A percentile compares a stretch with the other conserved stretches of the same genome.
Conservation (phyloP, 352 stramenopile species). For the Globisporangium orthogonon region DNA sequence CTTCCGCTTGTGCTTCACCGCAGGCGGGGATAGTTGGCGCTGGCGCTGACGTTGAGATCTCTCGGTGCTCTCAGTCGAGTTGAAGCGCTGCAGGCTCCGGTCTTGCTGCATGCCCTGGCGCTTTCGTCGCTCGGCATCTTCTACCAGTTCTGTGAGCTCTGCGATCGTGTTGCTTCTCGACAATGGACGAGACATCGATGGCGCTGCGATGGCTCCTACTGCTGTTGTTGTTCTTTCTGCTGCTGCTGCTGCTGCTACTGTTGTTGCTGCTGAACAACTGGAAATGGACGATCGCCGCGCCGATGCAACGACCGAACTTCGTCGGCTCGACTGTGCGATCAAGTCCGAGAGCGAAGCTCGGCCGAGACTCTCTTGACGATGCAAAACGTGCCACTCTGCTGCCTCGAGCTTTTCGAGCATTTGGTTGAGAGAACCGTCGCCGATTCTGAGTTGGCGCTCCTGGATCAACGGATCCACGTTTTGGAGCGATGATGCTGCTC, state of each 20-base stretch:
- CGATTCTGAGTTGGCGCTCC: conserved; percentile 2
- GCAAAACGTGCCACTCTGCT: conserved; percentile 36
- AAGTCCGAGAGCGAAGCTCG: conserved; percentile 14
- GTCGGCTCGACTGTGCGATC: conserved; percentile 10
- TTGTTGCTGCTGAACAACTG: not conserved
- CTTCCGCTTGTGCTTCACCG: not conserved
- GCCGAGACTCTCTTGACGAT: conserved; percentile 28
- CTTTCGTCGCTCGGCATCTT: conserved; percentile 28
- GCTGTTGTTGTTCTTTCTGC: not conserved
- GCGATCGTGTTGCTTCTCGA: conserved; percentile 12
- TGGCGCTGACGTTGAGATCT: not conserved
- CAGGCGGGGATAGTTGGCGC: not conserved
- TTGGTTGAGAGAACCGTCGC: conserved; percentile 15
- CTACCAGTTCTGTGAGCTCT: conserved; percentile 23
- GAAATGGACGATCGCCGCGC: conserved; percentile 3
- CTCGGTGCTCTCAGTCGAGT: not conserved
- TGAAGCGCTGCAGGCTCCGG: not conserved
- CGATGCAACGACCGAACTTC: not conserved
- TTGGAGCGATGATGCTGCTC: not conserved
- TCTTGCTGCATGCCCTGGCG: conserved; percentile 4
- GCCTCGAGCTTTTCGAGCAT: conserved; percentile 38
- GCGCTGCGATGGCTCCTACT: not conserved
- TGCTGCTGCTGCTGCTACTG: not conserved
- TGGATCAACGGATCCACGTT: not conserved
- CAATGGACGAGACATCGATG: not conserved